phyloP scores from a whole-genome alignment of 2,329 filamentous ascomycete genomes.

The Rhynchosporium graminicola region DNA sequence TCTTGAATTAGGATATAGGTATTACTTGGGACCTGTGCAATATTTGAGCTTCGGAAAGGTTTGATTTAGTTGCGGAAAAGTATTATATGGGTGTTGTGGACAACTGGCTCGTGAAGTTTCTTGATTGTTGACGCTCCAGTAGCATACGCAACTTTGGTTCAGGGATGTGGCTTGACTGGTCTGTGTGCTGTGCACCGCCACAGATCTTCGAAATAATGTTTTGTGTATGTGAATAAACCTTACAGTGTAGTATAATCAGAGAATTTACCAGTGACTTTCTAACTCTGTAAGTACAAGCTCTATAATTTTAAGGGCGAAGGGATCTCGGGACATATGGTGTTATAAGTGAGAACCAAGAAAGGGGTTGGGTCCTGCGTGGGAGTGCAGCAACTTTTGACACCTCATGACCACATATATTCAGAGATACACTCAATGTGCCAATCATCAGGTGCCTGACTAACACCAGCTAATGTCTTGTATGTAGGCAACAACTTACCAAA shows the following conservation, averaged over 20 bases:
- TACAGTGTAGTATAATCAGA: not conserved
- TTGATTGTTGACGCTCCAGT: conserved; percentile 20
- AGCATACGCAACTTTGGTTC: conserved; percentile 23
- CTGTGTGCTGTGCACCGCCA: conserved; percentile 19
- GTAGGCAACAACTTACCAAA: not conserved
- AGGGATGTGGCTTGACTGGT: conserved; percentile 13
- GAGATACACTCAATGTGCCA: not conserved
- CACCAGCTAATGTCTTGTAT: not conserved
- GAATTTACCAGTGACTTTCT: conserved; percentile 16
- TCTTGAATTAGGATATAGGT: conserved; percentile 26
- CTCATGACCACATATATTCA: conserved; percentile 10
- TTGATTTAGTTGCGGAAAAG: conserved; percentile 18
- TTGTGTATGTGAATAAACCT: not conserved
- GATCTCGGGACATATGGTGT: not conserved
- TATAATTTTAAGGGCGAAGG: not conserved
- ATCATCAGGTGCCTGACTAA: conserved; percentile 3
- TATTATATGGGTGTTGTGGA: conserved; percentile 19
- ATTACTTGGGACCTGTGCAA: conserved; percentile 6
- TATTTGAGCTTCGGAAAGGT: not conserved
- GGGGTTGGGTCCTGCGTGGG: not conserved
- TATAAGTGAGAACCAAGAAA: too few relatives aligned
- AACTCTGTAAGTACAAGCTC: conserved; percentile 8
- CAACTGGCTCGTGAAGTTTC: conserved; percentile 23
- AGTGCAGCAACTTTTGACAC: conserved; percentile 3
- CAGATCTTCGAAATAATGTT: conserved; percentile 16